phyloP scores from a whole-genome alignment of 2,329 filamentous ascomycete genomes.

The Cytospora paraplurivora region DNA sequence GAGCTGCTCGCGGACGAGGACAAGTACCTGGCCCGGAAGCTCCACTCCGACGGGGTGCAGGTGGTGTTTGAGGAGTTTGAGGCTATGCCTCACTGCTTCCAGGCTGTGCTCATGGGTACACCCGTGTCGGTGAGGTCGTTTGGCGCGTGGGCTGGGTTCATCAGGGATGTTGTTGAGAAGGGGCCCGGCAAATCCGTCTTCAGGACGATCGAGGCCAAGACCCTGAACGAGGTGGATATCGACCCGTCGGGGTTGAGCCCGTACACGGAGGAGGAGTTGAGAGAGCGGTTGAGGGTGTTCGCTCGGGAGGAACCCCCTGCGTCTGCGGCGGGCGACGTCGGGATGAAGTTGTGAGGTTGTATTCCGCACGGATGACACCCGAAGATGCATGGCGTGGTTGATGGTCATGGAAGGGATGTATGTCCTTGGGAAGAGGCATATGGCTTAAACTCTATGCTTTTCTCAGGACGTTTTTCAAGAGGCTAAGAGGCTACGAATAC shows the following conservation, averaged over 20 bases:
- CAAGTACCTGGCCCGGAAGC: constrained; percentile 58
- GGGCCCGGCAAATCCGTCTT: constrained; percentile 42
- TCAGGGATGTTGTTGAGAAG: constrained; percentile 44
- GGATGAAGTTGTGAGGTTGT: constrained; percentile 24
- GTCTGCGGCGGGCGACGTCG: constrained; percentile 25
- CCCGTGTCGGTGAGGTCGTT: constrained; percentile 54
- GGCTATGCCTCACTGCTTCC: constrained; percentile 79
- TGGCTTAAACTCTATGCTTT: too few species aligned
- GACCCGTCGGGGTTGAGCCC: constrained; percentile 46
- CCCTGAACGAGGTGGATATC: constrained; percentile 50
- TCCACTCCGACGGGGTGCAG: constrained; percentile 58
- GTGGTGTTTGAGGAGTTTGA: constrained; percentile 74
- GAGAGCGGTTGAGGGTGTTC: constrained; percentile 40
- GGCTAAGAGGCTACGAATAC: constrained; percentile 10
- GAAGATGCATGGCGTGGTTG: constrained; percentile 3
- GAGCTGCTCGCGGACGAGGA: constrained; percentile 73
- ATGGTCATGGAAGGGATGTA: not conserved
- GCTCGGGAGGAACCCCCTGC: constrained; percentile 32
- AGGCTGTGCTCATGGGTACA: constrained; percentile 53
- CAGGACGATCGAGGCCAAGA: constrained; percentile 52
- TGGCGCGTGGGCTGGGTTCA: constrained; percentile 59
- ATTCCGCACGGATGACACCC: not conserved
- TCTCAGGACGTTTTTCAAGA: too few species aligned
- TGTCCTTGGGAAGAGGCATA: not conserved
- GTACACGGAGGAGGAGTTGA: constrained; percentile 48